Evolutionary conservation across 2,329 filamentous ascomycete species (phyloP).

Genomic region (Aspergillus sp.): DNA sequence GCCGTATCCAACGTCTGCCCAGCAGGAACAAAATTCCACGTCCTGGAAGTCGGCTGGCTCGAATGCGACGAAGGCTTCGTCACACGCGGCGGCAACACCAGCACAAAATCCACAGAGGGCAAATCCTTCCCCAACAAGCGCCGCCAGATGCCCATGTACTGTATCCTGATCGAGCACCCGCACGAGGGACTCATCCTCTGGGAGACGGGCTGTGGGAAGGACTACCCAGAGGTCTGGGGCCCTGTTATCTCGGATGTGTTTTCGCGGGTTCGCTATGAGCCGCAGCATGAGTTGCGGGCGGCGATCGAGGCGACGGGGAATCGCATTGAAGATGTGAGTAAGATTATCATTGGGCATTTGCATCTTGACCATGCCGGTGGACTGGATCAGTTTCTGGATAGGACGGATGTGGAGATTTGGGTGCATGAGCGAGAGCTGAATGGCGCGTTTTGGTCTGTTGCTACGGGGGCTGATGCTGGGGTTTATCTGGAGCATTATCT

Average conservation of each 20-base stretch:
- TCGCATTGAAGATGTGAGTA: conserved; percentile 10
- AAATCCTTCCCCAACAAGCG: conserved; percentile 13
- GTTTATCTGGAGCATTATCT: conserved; percentile 14
- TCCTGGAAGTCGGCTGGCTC: conserved; percentile 14
- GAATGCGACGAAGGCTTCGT: conserved; percentile 16
- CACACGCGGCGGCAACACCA: conserved; percentile 11
- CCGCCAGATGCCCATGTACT: conserved; percentile 15
- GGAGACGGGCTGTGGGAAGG: conserved; percentile 14
- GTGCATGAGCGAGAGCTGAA: conserved; percentile 14
- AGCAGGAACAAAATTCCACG: conserved; percentile 10
- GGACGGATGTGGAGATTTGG: conserved; percentile 13
- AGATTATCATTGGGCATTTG: conserved; percentile 15
- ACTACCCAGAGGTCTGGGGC: conserved; percentile 12
- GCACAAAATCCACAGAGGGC: conserved; percentile 9
- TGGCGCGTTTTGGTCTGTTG: conserved; percentile 14
- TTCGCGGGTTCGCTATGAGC: conserved; percentile 11
- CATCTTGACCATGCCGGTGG: conserved; percentile 15
- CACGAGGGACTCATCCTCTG: conserved; percentile 15
- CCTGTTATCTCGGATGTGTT: conserved; percentile 9
- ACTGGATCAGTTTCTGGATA: conserved; percentile 8
- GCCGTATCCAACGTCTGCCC: conserved; percentile 14
- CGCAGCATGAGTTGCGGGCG: conserved; percentile 9
- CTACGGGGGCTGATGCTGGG: conserved; percentile 12
- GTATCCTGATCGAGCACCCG: conserved; percentile 13
- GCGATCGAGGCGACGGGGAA: conserved; percentile 13